Base-by-base conservation (phyloP, 768 basidiomycete species). In the Mycena crocata region DNA sequence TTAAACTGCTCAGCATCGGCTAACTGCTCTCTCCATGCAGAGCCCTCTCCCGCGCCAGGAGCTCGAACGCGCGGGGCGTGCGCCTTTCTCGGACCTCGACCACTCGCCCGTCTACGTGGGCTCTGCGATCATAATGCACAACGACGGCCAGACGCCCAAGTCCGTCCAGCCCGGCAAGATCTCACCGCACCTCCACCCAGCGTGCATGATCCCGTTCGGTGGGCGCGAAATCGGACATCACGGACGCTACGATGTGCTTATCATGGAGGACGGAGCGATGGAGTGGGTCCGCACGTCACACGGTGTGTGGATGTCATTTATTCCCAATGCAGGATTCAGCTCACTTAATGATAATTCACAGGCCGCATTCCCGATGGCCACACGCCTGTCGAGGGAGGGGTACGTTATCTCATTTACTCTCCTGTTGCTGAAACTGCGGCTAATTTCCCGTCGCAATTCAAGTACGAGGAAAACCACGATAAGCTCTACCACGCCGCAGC, bases 101-200 rank as follows among this genome's bases (percentile, higher is more conserved):
- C 87, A 87, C 1, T 84, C 85, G 3, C 89, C 89, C 5, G 75
- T 93, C 66, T 95, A 83, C 79, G 71, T 95, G 34, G 93, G 93
- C 13, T 92, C 91, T 8, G 93, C 92, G 15, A 79, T 93, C 52
- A 81, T 93, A 73, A 81, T n/a, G 24, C 30, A 66, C 58, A 57
- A 42, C 39, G 52, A 66, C 58, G 44, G 48, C 15, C 28, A 10
- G 14, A 19, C 50, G 40, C 49, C 79, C 59, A 78, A 81, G 66
- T 87, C 88, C 0, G 91, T 94, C 2, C 93, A 94, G 66, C 93
- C 93, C 5, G 94, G 93, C 85, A 95, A 94, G 12, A 35, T 52
- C 71, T 87, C 81, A 1, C 87, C 89, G 17, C 75, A 83, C 68
- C 85, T 91, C 23, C 71, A 76, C n/a, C 72, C 84, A 68, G 76